Percentiles rank a stretch among this genome's conserved stretches.
Evolutionary conservation across 176 grass and related monocot species (phyloP).

Genomic region (Oryza rufipogon): DNA sequence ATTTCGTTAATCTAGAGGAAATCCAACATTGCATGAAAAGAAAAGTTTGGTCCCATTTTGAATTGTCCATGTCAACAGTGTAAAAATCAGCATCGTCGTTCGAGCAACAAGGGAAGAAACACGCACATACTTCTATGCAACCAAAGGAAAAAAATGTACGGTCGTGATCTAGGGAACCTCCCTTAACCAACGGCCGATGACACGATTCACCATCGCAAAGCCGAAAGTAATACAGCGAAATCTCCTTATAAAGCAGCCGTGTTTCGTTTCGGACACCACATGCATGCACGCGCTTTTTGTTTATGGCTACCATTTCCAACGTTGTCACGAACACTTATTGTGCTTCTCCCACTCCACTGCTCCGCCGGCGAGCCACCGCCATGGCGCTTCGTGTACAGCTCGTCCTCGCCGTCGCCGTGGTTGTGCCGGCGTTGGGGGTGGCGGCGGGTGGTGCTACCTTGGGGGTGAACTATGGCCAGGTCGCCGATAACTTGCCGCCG

Average conservation of each 20-base stretch:
- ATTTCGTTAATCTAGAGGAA: background rate
- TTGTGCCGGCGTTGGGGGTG: conserved; percentile 6
- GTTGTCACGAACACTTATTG: background rate
- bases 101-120: background rate
- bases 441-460: conserved; percentile 14
- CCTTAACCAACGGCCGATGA: background rate
- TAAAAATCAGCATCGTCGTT: background rate
- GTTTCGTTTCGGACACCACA: conserved; percentile 20
- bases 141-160: background rate
- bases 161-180: background rate
- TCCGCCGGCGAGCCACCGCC: conserved; percentile 10
- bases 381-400: conserved; percentile 43
- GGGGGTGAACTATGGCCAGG: conserved; percentile 87
- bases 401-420: conserved; percentile 6
- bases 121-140: background rate
- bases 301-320: conserved; percentile 20
- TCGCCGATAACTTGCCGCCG: conserved; percentile 79
- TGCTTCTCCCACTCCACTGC: conserved; percentile 8
- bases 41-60: background rate
- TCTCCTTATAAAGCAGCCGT: conserved; percentile 25
- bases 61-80: background rate
- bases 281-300: conserved; percentile 35
- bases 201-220: background rate
- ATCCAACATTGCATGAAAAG: background rate
- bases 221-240: background rate